phyloP scores from a whole-genome alignment of 192 early-diverging fungal genomes.

The Gaertneriomyces sp. region DNA sequence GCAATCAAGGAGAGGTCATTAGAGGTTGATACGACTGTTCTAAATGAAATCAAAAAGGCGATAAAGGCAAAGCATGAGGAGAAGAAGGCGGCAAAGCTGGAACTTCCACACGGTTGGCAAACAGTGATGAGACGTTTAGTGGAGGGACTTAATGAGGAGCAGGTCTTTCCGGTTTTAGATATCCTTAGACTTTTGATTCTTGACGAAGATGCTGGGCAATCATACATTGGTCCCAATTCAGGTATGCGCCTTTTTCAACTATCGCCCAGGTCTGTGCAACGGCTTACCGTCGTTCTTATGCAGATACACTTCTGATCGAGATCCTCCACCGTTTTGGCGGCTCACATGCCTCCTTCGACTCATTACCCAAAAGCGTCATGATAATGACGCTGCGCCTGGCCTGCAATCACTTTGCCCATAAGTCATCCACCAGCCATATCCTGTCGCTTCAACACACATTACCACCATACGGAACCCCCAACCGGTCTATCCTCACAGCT shows the following conservation, averaged over 20 bases:
- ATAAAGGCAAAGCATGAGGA: slow-evolving; percentile 32
- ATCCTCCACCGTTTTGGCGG: slow-evolving; percentile 26
- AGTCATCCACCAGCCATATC: slow-evolving; percentile 29
- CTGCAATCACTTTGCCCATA: slow-evolving; percentile 57
- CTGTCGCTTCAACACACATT: slow-evolving; percentile 22
- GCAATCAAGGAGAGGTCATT: background rate
- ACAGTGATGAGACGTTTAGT: slow-evolving; percentile 34
- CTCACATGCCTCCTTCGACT: slow-evolving; percentile 5
- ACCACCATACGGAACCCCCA: slow-evolving; percentile 25
- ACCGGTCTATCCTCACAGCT: slow-evolving; percentile 53
- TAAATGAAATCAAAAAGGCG: slow-evolving; percentile 14
- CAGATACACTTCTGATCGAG: slow-evolving; percentile 22
- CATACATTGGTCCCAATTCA: slow-evolving; percentile 37
- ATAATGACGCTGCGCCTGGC: slow-evolving; percentile 61
- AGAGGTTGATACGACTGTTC: no score
- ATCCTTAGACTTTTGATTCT: slow-evolving; percentile 58
- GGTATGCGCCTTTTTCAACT: slow-evolving; percentile 4
- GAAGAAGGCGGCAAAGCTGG: slow-evolving; percentile 1
- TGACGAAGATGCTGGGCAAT: slow-evolving; percentile 36
- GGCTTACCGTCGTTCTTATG: no score
- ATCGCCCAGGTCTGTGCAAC: no score
- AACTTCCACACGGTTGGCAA: slow-evolving; percentile 31
- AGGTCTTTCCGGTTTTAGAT: slow-evolving; percentile 64
- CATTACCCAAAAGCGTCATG: slow-evolving; percentile 46
- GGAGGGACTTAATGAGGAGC: slow-evolving; percentile 37